Conservation (phyloP, 1,139 yeast species). For the Candida smagusa region DNA sequence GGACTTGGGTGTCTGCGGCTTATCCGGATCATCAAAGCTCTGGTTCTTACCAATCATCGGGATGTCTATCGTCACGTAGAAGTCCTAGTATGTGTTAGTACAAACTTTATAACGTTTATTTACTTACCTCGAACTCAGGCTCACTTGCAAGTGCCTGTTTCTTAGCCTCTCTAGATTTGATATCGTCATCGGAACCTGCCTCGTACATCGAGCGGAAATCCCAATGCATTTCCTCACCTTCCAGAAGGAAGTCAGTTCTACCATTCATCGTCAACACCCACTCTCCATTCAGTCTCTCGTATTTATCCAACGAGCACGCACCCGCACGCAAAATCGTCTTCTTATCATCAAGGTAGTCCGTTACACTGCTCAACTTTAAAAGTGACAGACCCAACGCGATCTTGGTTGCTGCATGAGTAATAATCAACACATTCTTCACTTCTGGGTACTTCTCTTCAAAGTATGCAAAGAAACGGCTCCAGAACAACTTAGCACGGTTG, state of each 20-base stretch:
- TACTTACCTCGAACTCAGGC: conserved; percentile 37
- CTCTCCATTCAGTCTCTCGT: conserved; percentile 16
- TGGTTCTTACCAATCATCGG: conserved; percentile 32
- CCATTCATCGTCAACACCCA: conserved; percentile 70
- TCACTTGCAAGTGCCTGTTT: conserved; percentile 16
- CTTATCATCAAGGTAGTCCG: conserved; percentile 48
- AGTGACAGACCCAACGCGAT: conserved; percentile 74
- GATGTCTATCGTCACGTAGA: conserved; percentile 41
- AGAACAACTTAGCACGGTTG: conserved; percentile 48
- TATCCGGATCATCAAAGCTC: conserved; percentile 12
- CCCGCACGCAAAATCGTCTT: conserved; percentile 42
- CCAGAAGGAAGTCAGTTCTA: conserved; percentile 56
- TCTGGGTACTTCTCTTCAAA: conserved; percentile 55
- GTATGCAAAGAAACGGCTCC: conserved; percentile 48
- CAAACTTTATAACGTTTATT: conserved; percentile 2
- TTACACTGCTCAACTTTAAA: conserved; percentile 44
- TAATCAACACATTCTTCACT: conserved; percentile 52
- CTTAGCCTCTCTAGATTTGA: conserved; percentile 42
- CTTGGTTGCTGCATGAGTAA: conserved; percentile 84
- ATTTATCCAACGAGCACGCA: conserved; percentile 45
- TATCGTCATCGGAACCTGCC: conserved; percentile 78
- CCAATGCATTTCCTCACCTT: conserved; percentile 95
- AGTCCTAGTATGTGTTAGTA: conserved; percentile 28
- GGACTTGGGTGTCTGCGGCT: conserved; percentile 13
- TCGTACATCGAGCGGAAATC: conserved; percentile 64